Conservation (phyloP, 257 asterid genomes). For the Nicotiana undulata region DNA sequence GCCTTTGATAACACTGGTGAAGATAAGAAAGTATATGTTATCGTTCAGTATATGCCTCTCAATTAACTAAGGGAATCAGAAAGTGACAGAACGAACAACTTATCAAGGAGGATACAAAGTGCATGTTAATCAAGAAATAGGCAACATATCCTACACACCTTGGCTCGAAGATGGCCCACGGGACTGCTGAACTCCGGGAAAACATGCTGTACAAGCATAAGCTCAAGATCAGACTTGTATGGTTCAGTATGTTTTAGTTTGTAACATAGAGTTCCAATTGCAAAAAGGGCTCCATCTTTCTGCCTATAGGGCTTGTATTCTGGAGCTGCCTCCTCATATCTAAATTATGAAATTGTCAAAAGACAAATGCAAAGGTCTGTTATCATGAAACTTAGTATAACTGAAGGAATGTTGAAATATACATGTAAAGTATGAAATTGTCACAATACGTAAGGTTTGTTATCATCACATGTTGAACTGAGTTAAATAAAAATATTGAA, state of each 20-base stretch:
- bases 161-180: constrained; percentile 93
- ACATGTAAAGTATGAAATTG: neutral
- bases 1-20: no score
- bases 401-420: no score
- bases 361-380: neutral
- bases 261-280: constrained; percentile 94
- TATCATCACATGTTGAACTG: no score
- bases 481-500: neutral
- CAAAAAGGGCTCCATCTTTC: constrained; percentile 98
- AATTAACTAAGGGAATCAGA: neutral
- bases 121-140: neutral
- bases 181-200: constrained; percentile 91
- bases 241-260: constrained; percentile 90
- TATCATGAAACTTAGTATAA: no score
- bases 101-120: neutral
- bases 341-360: constrained; percentile 7
- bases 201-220: constrained; percentile 88
- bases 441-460: no score
- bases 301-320: constrained; percentile 76
- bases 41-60: neutral
- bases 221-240: constrained; percentile 87
- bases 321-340: constrained; percentile 67
- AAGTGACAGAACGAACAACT: no score
- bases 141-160: constrained; percentile 28
- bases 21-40: no score